Evolutionary conservation across 1,284 basidiomycete species (phyloP).

Genomic region (Rhizoctonia solani): DNA sequence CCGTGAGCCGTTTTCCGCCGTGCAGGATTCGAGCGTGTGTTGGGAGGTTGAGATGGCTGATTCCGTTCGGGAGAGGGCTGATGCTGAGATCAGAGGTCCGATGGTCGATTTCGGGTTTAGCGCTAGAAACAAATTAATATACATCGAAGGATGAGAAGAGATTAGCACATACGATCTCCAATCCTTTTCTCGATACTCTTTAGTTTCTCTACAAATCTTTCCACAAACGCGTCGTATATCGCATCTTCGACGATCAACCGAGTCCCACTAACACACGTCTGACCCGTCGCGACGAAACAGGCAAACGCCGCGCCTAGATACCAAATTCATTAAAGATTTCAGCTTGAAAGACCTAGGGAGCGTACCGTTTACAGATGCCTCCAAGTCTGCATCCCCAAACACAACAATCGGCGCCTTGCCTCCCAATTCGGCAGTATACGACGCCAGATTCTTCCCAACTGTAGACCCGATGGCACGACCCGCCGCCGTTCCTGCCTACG

Average conservation of each 20-base stretch:
- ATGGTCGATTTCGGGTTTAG: slow-evolving; percentile 69
- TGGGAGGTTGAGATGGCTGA: slow-evolving; percentile 55
- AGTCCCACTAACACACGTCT: slow-evolving; percentile 82
- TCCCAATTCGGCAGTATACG: slow-evolving; percentile 79
- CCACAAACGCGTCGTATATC: slow-evolving; percentile 70
- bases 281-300: slow-evolving; percentile 81
- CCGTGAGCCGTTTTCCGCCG: slow-evolving; percentile 68
- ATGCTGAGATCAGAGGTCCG: slow-evolving; percentile 72
- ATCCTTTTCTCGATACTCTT: slow-evolving; percentile 62
- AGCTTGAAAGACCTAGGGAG: neutral
- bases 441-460: slow-evolving; percentile 70
- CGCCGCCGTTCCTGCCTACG: slow-evolving; percentile 79
- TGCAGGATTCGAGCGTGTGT: slow-evolving; percentile 54
- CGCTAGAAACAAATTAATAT: slow-evolving; percentile 53
- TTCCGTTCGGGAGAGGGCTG: slow-evolving; percentile 66
- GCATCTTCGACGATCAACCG: slow-evolving; percentile 69
- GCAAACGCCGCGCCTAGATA: slow-evolving; percentile 67
- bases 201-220: slow-evolving; percentile 62
- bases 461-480: slow-evolving; percentile 70
- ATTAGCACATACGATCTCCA: neutral
- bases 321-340: neutral
- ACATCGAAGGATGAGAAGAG: neutral
- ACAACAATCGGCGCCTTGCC: slow-evolving; percentile 81
- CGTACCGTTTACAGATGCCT: slow-evolving; percentile 68
- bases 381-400: slow-evolving; percentile 73